Percentiles rank a stretch among this genome's conserved stretches.
Evolutionary conservation across 768 basidiomycete genomes (phyloP).

Genomic region (Mycena pura): DNA sequence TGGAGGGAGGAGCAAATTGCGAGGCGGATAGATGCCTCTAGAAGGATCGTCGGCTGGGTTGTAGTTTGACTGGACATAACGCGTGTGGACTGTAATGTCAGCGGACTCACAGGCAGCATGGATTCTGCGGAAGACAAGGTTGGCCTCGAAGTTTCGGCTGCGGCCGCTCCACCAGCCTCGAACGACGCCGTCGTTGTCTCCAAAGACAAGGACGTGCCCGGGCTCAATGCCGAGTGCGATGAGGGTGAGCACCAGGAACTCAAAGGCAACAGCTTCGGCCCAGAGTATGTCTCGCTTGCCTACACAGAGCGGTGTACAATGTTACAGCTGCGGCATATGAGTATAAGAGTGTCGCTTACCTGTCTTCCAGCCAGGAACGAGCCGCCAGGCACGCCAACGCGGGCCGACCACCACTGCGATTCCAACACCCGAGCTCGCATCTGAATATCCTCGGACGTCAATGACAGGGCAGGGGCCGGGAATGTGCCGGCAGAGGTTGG

Average conservation of each 20-base stretch:
- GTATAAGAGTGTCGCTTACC: no score
- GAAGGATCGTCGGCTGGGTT: slow-evolving; percentile 34
- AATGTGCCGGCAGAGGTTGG: slow-evolving; percentile 17
- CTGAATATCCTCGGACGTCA: slow-evolving; percentile 37
- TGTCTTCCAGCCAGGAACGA: slow-evolving; percentile 36
- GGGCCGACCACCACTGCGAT: slow-evolving; percentile 22
- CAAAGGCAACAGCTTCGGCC: slow-evolving; percentile 53
- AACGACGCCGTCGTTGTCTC: slow-evolving; percentile 45
- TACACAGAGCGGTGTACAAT: no score
- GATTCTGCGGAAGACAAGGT: slow-evolving; percentile 37
- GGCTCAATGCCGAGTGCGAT: slow-evolving; percentile 21
- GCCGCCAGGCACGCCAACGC: slow-evolving; percentile 29
- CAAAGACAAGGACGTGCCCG: slow-evolving; percentile 1
- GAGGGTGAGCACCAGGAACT: slow-evolving; percentile 41
- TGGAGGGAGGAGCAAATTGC: neutral
- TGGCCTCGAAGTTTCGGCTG: slow-evolving; percentile 36
- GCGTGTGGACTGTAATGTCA: slow-evolving; percentile 17
- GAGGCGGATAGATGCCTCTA: slow-evolving; percentile 7
- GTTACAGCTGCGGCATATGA: no score
- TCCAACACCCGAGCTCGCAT: slow-evolving; percentile 32
- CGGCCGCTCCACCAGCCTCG: slow-evolving; percentile 41
- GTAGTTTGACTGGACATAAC: slow-evolving; percentile 16
- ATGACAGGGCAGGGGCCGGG: slow-evolving; percentile 25
- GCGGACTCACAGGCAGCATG: neutral
- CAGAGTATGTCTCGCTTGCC: slow-evolving; percentile 50